These are phyloP conservation scores for Fusarium penzigii DNA, from an alignment of 2,329 filamentous ascomycete genomes.

Conservation along the genomic window DNA sequence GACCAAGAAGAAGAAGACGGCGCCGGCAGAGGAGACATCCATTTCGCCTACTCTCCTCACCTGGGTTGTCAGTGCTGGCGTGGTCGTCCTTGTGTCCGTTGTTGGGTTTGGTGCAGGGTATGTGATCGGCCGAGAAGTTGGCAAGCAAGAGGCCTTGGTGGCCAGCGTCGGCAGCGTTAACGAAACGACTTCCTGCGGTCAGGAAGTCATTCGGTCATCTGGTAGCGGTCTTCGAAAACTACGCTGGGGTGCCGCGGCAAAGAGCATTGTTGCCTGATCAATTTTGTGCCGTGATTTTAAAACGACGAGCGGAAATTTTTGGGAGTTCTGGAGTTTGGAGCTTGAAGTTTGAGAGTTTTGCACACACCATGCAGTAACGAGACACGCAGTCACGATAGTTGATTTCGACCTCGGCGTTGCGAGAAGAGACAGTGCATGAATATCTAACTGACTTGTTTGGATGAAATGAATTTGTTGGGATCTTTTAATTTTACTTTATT, in stretches of 20 bases:
- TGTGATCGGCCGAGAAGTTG: conserved; percentile 67
- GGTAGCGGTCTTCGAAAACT: conserved; percentile 54
- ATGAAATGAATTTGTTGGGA: background rate
- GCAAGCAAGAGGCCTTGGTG: conserved; percentile 58
- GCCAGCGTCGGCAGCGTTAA: conserved; percentile 43
- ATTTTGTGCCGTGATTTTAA: conserved; percentile 3
- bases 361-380: background rate
- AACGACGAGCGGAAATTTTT: background rate
- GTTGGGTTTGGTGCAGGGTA: conserved; percentile 71
- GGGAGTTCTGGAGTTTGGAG: background rate
- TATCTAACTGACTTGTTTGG: background rate
- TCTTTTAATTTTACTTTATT: background rate
- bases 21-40: conserved; percentile 40
- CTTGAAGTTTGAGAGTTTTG: background rate
- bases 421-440: background rate
- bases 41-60: conserved; percentile 63
- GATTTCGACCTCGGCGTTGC: background rate
- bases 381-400: background rate
- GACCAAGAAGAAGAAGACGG: conserved; percentile 61
- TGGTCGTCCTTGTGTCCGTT: conserved; percentile 67
- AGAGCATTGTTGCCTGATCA: conserved; percentile 49
- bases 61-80: conserved; percentile 67
- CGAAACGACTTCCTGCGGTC: conserved; percentile 50
- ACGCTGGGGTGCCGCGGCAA: conserved; percentile 54
- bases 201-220: conserved; percentile 54